Base-by-base conservation (phyloP, 129 eudicot species). In the Chrysanthemum makinoi region DNA sequence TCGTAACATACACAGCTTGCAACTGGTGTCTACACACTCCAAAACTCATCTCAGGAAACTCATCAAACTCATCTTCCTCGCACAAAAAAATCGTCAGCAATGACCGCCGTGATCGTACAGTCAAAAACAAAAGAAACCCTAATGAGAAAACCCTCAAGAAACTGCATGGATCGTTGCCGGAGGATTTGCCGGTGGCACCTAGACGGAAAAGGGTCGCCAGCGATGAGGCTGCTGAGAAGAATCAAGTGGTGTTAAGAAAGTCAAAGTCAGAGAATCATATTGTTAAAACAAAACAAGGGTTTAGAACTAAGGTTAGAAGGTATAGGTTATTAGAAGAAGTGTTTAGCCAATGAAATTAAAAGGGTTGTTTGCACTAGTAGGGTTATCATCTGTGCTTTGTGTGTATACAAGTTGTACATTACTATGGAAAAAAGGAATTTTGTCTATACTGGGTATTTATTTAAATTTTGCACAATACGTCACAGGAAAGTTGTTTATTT, bases 311-410 rank as follows among this genome's bases (percentile, higher is more conserved):
- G 91, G 97, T 85, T 66, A 87, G 97, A 74, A 87, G 95, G 83
- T 87, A 90, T 80, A 90, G 83, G 80, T 86, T 83, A 69, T 75
- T 90, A 68, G 97, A 90, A 53, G 95, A 87, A 70, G 91, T 90
- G 39, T 85, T 95, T 10, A 86, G 82, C 53, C 80, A 74, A 79
- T 69, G 59, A 69, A 2, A 24, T 72, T 70, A 62, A 19, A 28
- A 72, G 49, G 6, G 47, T 59, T 59, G 59, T 72, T 43, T 15
- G 14, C 44, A 16, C 39, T 53, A 19, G 15, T 70, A 44, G 15
- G 17, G 6, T 14, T 3, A 2, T 10, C 2, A 2, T 10, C 2
- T 12, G 56, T 51, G 14, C 56, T 51, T 10, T n/a, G 17, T 50
- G 17, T 50, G n/a, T 49, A 2, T 50, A 12, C 15, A 52, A 28